phyloP scores from a whole-genome alignment of 1,139 yeast genomes.

The Candida sanyaensis region DNA sequence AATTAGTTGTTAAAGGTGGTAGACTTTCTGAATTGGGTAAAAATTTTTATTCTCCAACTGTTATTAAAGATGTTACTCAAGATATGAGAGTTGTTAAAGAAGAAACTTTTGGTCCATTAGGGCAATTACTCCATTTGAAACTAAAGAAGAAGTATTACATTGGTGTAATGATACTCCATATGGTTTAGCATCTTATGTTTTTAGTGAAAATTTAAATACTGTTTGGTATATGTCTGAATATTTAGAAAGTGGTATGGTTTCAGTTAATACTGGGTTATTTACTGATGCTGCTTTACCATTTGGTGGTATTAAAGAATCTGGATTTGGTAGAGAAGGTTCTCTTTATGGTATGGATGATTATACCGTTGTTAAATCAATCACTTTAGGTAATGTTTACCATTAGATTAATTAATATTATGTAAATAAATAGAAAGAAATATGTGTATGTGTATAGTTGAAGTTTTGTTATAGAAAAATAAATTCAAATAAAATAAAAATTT shows the following conservation, averaged over 20 bases:
- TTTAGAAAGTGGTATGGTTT: conserved; percentile 48
- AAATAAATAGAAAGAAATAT: no score
- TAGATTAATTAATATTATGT: conserved; percentile 8
- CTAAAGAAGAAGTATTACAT: conserved; percentile 40
- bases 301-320: conserved; percentile 52
- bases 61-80: conserved; percentile 38
- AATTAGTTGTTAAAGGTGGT: conserved; percentile 46
- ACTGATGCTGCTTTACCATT: conserved; percentile 52
- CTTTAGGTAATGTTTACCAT: conserved; percentile 37
- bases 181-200: conserved; percentile 49
- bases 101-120: conserved; percentile 52
- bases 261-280: conserved; percentile 47
- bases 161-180: conserved; percentile 42
- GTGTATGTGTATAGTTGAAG: no score
- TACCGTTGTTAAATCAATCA: conserved; percentile 40
- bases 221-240: conserved; percentile 52
- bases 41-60: conserved; percentile 43
- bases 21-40: conserved; percentile 40
- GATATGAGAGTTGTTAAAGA: conserved; percentile 43
- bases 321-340: conserved; percentile 55
- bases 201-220: conserved; percentile 49
- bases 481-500: no score
- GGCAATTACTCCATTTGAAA: conserved; percentile 42
- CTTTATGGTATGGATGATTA: conserved; percentile 48
- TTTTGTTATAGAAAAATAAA: no score